Conservation (phyloP, 257 asterid genomes). For the Ligustrum vulgare region DNA sequence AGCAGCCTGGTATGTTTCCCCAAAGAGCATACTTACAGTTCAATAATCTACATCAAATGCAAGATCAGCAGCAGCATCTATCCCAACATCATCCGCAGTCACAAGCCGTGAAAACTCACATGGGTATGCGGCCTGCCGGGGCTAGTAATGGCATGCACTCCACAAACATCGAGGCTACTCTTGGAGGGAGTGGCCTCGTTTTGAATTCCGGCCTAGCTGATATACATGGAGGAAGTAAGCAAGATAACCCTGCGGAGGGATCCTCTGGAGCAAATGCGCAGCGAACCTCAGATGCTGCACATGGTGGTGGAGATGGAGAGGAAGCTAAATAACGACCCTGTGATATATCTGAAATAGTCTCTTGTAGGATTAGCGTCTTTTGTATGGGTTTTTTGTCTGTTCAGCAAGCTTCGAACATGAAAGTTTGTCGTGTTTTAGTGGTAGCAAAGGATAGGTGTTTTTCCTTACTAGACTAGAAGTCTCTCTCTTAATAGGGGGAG, state of each 20-base stretch:
- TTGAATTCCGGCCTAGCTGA: conserved; percentile 40
- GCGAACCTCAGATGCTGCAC: conserved; percentile 36
- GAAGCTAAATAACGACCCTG: conserved; percentile 41
- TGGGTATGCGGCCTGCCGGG: conserved; percentile 48
- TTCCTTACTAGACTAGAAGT: neutral
- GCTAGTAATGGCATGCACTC: conserved; percentile 47
- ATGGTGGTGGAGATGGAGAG: conserved; percentile 42
- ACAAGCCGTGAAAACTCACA: conserved; percentile 42
- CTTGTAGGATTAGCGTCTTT: conserved; percentile 23
- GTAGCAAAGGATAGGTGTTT: conserved; percentile 1
- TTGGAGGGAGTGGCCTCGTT: conserved; percentile 44
- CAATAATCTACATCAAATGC: conserved; percentile 50
- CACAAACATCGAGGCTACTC: conserved; percentile 32
- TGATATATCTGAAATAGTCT: conserved; percentile 12
- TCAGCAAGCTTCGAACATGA: neutral
- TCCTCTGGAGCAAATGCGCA: conserved; percentile 40
- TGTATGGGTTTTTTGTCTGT: neutral
- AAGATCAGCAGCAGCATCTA: conserved; percentile 54
- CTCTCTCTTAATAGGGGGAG: neutral
- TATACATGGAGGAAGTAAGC: conserved; percentile 43
- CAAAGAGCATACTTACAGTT: conserved; percentile 51
- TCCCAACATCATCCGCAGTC: conserved; percentile 38
- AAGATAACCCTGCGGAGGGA: conserved; percentile 41
- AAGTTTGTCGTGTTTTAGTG: conserved; percentile 11
- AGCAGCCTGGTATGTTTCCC: conserved; percentile 64